phyloP scores from a whole-genome alignment of 2,329 filamentous ascomycete species.

The Tolypocladium ovalisporum region DNA sequence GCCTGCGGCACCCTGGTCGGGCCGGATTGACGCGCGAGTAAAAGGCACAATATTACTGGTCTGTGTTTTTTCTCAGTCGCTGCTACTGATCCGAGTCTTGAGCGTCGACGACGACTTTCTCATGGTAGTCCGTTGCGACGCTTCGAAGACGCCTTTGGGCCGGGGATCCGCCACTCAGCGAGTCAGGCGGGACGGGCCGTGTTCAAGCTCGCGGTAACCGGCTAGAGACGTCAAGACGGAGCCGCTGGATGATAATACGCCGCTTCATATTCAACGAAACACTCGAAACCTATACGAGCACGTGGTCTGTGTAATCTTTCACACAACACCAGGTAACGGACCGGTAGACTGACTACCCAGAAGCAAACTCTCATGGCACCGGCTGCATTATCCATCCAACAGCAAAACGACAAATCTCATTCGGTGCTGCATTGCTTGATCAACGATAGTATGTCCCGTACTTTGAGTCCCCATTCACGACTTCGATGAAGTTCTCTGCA shows the following conservation, averaged over 20 bases:
- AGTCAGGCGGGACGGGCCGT: neutral
- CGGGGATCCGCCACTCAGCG: neutral
- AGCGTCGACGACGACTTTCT: neutral
- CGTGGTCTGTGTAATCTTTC: too few relatives aligned
- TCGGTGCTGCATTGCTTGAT: neutral
- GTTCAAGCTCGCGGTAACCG: neutral
- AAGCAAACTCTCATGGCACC: too few relatives aligned
- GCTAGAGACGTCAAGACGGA: neutral
- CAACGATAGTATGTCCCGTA: slow-evolving; percentile 22
- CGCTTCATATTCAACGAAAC: neutral
- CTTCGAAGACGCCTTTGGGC: neutral
- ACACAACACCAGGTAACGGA: too few relatives aligned
- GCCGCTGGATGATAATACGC: neutral
- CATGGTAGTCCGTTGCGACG: neutral
- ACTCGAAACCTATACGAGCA: neutral
- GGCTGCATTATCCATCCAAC: too few relatives aligned
- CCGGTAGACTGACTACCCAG: too few relatives aligned
- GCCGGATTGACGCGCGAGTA: neutral
- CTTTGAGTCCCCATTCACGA: slow-evolving; percentile 26
- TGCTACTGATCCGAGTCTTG: neutral
- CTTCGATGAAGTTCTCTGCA: slow-evolving; percentile 28
- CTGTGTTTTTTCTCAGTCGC: neutral
- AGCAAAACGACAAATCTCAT: too few relatives aligned
- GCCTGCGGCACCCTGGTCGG: neutral
- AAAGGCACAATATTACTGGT: neutral